Evolutionary conservation across 129 eudicot species (phyloP).

Genomic region (Centella asiatica): DNA sequence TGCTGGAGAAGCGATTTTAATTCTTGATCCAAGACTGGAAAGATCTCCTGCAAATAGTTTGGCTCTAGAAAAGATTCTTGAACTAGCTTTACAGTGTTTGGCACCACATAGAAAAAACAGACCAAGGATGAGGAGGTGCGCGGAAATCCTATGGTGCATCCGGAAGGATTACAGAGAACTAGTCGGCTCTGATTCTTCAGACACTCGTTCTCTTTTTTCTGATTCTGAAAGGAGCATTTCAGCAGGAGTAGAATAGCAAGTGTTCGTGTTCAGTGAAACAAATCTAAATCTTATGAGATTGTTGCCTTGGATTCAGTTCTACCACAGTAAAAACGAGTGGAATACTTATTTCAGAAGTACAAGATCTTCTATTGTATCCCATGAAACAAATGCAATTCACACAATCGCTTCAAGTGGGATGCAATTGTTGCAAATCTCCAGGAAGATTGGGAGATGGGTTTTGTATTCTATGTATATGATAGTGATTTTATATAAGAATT

Average conservation of each 20-base stretch:
- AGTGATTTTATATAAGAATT: not conserved
- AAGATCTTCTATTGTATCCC: not conserved
- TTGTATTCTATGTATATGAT: not conserved
- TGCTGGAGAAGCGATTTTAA: constrained; percentile 46
- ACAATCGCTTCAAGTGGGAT: not conserved
- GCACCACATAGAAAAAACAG: constrained; percentile 53
- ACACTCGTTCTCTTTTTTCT: constrained; percentile 10
- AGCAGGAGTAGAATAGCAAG: constrained; percentile 8
- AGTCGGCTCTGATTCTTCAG: constrained; percentile 25
- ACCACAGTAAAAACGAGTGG: not conserved
- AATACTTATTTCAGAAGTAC: not conserved
- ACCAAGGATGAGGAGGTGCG: constrained; percentile 79
- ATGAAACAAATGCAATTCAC: not conserved
- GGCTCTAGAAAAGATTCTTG: constrained; percentile 64
- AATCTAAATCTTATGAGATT: not conserved
- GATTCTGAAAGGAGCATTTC: constrained; percentile 6
- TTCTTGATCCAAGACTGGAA: constrained; percentile 66
- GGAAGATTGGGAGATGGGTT: not conserved
- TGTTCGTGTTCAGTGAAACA: not conserved
- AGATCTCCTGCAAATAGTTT: constrained; percentile 38
- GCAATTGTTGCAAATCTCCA: not conserved
- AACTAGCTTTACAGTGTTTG: constrained; percentile 69
- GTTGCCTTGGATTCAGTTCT: not conserved
- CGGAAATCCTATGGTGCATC: constrained; percentile 80
- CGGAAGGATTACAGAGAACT: constrained; percentile 70